Percentiles rank a stretch among this genome's conserved stretches.
These are phyloP conservation scores for Juncus inflexus DNA, from an alignment of 176 grass and related monocot species.

Conservation along the genomic window DNA sequence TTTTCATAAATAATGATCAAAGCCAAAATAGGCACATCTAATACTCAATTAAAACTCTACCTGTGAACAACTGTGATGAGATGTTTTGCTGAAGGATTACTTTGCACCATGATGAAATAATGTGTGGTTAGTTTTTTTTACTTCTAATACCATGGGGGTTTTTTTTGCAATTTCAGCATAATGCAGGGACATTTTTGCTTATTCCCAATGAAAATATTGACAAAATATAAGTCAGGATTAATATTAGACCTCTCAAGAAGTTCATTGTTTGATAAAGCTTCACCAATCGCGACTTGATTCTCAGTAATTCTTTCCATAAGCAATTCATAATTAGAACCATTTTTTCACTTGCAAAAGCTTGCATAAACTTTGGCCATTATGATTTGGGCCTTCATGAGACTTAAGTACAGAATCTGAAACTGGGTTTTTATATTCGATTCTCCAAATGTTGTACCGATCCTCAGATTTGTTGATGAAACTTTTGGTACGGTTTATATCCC, in stretches of 20 bases:
- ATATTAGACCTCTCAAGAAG: slow-evolving; percentile 41
- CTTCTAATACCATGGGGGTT: no score
- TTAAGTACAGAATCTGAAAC: slow-evolving; percentile 53
- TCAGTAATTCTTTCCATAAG: slow-evolving; percentile 68
- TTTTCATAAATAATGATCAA: no score
- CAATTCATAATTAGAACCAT: slow-evolving; percentile 43
- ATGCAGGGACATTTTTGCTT: no score
- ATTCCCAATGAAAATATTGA: no score
- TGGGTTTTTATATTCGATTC: slow-evolving; percentile 40
- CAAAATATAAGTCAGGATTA: no score
- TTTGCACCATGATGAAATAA: no score
- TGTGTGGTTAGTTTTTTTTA: no score
- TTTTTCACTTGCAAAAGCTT: slow-evolving; percentile 52
- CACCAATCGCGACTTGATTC: slow-evolving; percentile 45
- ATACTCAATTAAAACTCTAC: no score
- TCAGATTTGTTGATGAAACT: slow-evolving; percentile 51
- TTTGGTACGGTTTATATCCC: slow-evolving; percentile 44
- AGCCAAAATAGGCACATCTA: no score
- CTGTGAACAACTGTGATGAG: no score
- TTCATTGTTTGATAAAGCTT: slow-evolving; percentile 50
- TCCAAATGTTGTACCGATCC: slow-evolving; percentile 76
- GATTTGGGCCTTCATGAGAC: slow-evolving; percentile 36
- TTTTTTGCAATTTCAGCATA: no score
- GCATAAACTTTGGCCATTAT: slow-evolving; percentile 87
- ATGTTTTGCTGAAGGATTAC: no score